Percentiles rank a stretch among this genome's conserved stretches.
Conservation (phyloP, 2,329 filamentous ascomycete genomes). For the Colletotrichum caudatum region DNA sequence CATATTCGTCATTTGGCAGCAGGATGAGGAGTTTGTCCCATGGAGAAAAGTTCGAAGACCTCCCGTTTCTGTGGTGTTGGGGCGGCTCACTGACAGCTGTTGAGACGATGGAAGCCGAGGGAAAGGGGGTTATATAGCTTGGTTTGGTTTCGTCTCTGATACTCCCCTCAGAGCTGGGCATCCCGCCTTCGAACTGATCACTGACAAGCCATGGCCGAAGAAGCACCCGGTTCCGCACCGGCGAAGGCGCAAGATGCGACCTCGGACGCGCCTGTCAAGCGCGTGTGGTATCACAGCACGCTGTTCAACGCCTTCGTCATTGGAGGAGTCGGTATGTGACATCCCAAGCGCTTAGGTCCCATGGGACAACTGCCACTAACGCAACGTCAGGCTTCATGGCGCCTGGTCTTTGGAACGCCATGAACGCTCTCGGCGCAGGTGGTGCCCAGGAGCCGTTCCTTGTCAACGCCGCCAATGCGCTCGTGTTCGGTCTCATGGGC, state of each 20-base stretch:
- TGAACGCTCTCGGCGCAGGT: slow-evolving; percentile 65
- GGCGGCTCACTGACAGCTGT: background rate
- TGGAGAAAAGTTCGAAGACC: background rate
- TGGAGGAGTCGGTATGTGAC: slow-evolving; percentile 57
- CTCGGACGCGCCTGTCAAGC: slow-evolving; percentile 21
- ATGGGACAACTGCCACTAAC: background rate
- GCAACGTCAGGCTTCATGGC: slow-evolving; percentile 54
- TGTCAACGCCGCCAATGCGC: slow-evolving; percentile 64
- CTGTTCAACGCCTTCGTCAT: slow-evolving; percentile 67
- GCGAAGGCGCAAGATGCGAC: slow-evolving; percentile 13
- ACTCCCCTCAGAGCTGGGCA: background rate
- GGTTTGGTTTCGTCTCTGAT: background rate
- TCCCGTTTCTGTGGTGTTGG: background rate
- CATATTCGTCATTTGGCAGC: slow-evolving; percentile 34
- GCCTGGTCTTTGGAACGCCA: slow-evolving; percentile 66
- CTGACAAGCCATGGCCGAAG: slow-evolving; percentile 15
- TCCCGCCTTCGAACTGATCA: background rate
- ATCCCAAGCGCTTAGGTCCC: too few relatives aligned
- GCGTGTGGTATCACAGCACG: slow-evolving; percentile 61
- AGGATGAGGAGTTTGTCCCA: slow-evolving; percentile 25
- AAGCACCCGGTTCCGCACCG: slow-evolving; percentile 17
- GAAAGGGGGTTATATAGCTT: background rate
- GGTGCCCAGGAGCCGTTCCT: slow-evolving; percentile 64
- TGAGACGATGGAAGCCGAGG: background rate
- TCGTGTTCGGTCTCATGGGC: slow-evolving; percentile 61